Evolutionary conservation across 352 stramenopile species (phyloP).

Genomic region (Phytophthora pseudosyringae): DNA sequence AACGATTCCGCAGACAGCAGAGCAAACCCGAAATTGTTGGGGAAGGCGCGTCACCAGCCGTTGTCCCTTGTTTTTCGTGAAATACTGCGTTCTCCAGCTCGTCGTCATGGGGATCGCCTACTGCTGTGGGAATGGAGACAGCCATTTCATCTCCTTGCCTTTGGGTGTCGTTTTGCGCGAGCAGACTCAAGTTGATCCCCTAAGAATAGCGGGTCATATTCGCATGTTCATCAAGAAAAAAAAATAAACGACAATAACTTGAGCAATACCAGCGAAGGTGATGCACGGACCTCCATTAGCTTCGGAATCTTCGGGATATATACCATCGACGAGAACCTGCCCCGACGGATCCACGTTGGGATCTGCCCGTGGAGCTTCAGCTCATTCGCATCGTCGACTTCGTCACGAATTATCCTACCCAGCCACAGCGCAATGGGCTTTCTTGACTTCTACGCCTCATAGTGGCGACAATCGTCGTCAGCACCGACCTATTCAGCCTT

Average conservation of each 20-base stretch:
- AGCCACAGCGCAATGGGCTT: slow-evolving; percentile 31
- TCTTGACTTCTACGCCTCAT: slow-evolving; percentile 26
- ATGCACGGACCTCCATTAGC: slow-evolving; percentile 27
- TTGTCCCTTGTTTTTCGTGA: slow-evolving; percentile 54
- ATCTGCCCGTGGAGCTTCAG: slow-evolving; percentile 18
- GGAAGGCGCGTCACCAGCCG: slow-evolving; percentile 28
- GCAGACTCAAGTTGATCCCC: not conserved
- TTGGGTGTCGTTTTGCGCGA: too few relatives aligned
- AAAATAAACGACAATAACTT: slow-evolving; percentile 5
- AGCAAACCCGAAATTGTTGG: slow-evolving; percentile 55
- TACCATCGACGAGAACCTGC: slow-evolving; percentile 16
- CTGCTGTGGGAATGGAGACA: slow-evolving; percentile 15
- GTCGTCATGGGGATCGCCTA: slow-evolving; percentile 12
- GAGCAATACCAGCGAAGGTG: not conserved
- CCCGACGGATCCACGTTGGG: not conserved
- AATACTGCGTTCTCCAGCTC: slow-evolving; percentile 67
- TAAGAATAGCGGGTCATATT: slow-evolving; percentile 30
- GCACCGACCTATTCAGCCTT: slow-evolving; percentile 11
- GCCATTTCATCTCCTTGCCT: slow-evolving; percentile 28
- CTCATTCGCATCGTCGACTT: slow-evolving; percentile 21
- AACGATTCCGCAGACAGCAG: slow-evolving; percentile 72
- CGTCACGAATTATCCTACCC: slow-evolving; percentile 28
- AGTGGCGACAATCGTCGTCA: slow-evolving; percentile 6
- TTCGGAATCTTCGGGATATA: slow-evolving; percentile 12
- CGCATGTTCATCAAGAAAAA: slow-evolving; percentile 1